Evolutionary conservation across 176 grass and related monocot genomes (phyloP).

Genomic region (Oryza glumipatula): DNA sequence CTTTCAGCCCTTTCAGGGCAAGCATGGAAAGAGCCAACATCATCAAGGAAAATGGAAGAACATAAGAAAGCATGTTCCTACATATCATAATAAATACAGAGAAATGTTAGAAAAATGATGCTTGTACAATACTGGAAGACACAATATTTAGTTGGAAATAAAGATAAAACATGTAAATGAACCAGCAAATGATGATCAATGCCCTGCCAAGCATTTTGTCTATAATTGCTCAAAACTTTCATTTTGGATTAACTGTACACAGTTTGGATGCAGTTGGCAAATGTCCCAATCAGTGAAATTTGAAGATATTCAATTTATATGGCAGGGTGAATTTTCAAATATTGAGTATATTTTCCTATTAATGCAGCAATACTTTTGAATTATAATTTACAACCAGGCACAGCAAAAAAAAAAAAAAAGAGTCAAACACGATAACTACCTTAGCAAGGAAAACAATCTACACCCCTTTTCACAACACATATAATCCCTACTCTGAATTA

Average conservation of each 20-base stretch:
- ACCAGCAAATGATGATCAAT: neutral
- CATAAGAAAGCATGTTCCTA: conserved; percentile 86
- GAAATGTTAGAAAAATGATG: conserved; percentile 9
- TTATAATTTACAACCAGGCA: conserved; percentile 24
- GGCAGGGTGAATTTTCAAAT: conserved; percentile 27
- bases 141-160: conserved; percentile 18
- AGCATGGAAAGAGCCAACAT: conserved; percentile 76
- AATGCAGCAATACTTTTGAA: neutral
- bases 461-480: conserved; percentile 4
- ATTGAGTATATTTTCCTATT: conserved; percentile 18
- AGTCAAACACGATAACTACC: neutral
- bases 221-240: neutral
- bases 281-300: conserved; percentile 1
- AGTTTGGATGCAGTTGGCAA: neutral
- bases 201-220: conserved; percentile 8
- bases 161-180: conserved; percentile 12
- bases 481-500: conserved; percentile 7
- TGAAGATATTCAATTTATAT: neutral
- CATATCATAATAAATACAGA: conserved; percentile 23
- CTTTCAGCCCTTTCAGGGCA: conserved; percentile 80
- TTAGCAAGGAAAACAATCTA: neutral
- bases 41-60: conserved; percentile 72
- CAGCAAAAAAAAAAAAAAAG: neutral
- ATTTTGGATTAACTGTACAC: neutral
- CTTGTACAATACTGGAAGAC: conserved; percentile 14